Evolutionary conservation across 257 asterid species (phyloP).

Genomic region (Agastache rugosa): DNA sequence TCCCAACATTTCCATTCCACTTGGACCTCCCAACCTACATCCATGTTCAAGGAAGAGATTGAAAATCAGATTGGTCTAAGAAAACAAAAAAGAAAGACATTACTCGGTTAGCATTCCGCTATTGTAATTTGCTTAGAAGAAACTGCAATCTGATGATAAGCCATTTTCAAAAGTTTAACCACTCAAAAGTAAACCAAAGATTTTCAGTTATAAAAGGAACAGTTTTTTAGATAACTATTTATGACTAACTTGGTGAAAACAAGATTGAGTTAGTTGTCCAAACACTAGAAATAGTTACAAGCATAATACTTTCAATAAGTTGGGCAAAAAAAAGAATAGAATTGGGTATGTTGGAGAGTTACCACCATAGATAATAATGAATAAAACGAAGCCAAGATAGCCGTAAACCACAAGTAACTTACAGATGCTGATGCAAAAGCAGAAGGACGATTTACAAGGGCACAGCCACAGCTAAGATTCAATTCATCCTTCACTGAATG

Average conservation of each 20-base stretch:
- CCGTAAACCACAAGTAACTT: conserved; percentile 38
- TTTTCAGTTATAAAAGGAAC: neutral
- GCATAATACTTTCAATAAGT: neutral
- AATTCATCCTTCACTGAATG: conserved; percentile 84
- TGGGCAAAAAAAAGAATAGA: neutral
- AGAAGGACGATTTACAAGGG: conserved; percentile 66
- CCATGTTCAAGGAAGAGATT: neutral
- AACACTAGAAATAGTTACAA: neutral
- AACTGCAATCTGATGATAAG: neutral
- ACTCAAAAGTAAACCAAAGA: neutral
- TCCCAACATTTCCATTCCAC: conserved; percentile 94
- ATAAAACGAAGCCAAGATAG: neutral
- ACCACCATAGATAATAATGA: neutral
- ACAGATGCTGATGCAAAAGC: conserved; percentile 92
- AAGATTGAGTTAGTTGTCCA: neutral
- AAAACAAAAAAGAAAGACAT: neutral
- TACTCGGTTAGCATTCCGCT: neutral
- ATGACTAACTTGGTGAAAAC: neutral
- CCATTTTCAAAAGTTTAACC: conserved; percentile 11
- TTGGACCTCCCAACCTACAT: conserved; percentile 92
- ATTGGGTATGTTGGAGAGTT: neutral
- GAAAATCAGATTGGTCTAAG: neutral
- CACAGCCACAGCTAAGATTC: conserved; percentile 82
- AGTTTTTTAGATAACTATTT: neutral
- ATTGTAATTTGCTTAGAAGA: neutral